Base-by-base conservation (phyloP, 2,329 filamentous ascomycete genomes). In the Phialocephala subalpina region DNA sequence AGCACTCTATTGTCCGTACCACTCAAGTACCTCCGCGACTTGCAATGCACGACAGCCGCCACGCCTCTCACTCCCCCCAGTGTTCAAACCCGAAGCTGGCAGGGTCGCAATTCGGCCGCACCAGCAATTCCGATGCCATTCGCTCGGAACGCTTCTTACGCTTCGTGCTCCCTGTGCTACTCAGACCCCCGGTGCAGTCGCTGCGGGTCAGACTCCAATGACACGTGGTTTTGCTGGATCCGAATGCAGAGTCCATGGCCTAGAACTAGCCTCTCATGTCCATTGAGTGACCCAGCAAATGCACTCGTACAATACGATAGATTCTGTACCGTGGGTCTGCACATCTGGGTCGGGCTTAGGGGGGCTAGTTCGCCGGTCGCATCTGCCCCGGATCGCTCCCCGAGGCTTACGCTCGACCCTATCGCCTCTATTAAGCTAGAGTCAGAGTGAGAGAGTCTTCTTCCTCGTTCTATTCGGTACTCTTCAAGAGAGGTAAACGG, bases 211-310 rank as follows among this genome's bases (percentile, higher is more conserved):
- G 55, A 57, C 33, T 57, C 38, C 55, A 38, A 20, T 57, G 55
- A 57, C 55, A 57, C 55, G 55, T 57, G 55, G 55, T 57, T 55
- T 38, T 40, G 55, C 35, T 27, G 52, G 25, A 18, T 33, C 52
- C 25, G 25, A 35, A 12, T 38, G 53, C 6, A 9, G 29, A 22
- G 25, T 20, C 27, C 2, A 57, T 36, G 53, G 53, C 53, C 53
- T 57, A 57, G 53, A 57, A 36, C 20, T 22, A 27, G 33, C 33
- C 14, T 27, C 33, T 22, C 55, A 33, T 12, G 16, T 29, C 38
- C 38, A n/a, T 42, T 12, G 38, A 42, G 12, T 42, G 38, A 42
- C 38, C 38, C 38, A 42, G 22, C 49, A 33, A 33, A 20, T n/a
- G 45, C 20, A 42, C 40, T 33, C 8, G 40, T 49, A 49, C 45